A percentile compares a stretch with the other conserved stretches of the same genome.
phyloP scores from a whole-genome alignment of 2,329 filamentous ascomycete genomes.

The Aspergillus versicolor region DNA sequence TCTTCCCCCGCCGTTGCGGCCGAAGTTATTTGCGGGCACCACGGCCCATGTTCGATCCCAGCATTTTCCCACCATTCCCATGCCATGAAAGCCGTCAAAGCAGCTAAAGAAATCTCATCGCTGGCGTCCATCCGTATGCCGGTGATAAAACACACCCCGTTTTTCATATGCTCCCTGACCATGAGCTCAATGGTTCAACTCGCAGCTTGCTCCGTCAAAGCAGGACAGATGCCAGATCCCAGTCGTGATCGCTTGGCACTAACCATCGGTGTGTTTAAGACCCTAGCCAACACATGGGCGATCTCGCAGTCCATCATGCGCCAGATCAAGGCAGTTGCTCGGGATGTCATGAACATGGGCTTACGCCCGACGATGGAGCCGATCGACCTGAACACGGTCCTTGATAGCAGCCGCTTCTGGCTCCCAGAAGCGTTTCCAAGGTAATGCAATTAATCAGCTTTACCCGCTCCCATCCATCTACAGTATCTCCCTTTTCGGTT shows the following conservation, averaged over 20 bases:
- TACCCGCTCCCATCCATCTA: conserved; percentile 19
- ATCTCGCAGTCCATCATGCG: conserved; percentile 68
- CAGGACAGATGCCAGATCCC: conserved; percentile 58
- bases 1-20: conserved; percentile 52
- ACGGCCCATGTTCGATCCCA: conserved; percentile 38
- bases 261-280: conserved; percentile 73
- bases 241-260: conserved; percentile 70
- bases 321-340: conserved; percentile 76
- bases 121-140: conserved; percentile 61
- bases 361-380: conserved; percentile 37
- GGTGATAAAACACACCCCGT: conserved; percentile 73
- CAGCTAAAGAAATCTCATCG: conserved; percentile 75
- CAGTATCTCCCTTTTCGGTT: conserved; percentile 8
- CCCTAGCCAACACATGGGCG: conserved; percentile 69
- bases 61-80: conserved; percentile 52
- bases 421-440: conserved; percentile 28
- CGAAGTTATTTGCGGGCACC: conserved; percentile 49
- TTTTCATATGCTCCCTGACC: conserved; percentile 78
- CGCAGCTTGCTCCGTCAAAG: conserved; percentile 67
- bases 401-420: conserved; percentile 38
- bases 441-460: conserved; percentile 32
- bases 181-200: conserved; percentile 79
- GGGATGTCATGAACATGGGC: conserved; percentile 61
- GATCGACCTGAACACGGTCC: conserved; percentile 34
- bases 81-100: conserved; percentile 76